Evolutionary conservation across 176 grass and related monocot species (phyloP), one percentile per base, ranked within the genome.

Genomic region (Aegilops umbellulata): DNA sequence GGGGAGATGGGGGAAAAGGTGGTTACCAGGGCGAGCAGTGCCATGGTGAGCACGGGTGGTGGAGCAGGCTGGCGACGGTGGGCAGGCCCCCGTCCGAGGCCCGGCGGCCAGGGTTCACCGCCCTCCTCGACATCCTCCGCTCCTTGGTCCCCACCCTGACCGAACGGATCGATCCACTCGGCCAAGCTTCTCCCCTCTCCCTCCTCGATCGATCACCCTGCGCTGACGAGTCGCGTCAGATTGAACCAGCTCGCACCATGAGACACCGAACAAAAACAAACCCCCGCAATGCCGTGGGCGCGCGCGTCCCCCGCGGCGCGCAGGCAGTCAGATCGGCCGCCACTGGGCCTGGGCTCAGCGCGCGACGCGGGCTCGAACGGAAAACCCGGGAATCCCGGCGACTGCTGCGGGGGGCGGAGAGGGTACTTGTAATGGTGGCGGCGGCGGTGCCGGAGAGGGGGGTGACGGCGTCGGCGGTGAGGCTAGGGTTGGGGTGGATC

Each of bases 41-140:
- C 93, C 10, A 98, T 44, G 36, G 93, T 88, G 74, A 98, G 91
- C 85, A 98, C 87, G 24, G 93, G 49, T 70, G 85, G 65, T 95
- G 91, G 19, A 95, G 78, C 82, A 92, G 81, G 63, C 89, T 81
- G 23, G 76, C 85, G 81, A 87, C 87, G 55, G 94, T 76, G 31
- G 95, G 95, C 47, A 92, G 15, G 4, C 65, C 86, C 23, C 87
- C 90, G 36, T 98, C 95, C 22, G 82, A 39, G 77, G 85, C 65
- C 75, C 95, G 88, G 49, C 95, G 89, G 85, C 69, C 87, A 49
- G 93, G 91, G 76, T 97, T 97, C 46, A 98, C 86, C 77, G 93
- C 88, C 77, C 95, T 90, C 69, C 95, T 88, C 42, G 95, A 86
- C 94, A 96, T 93, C 69, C 81, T 80, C 76, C 55, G 55, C 83